Evolutionary conservation across 2,329 filamentous ascomycete species (phyloP), one percentile per base, ranked within the genome.

Genomic region (Beauveria pseudobassiana): DNA sequence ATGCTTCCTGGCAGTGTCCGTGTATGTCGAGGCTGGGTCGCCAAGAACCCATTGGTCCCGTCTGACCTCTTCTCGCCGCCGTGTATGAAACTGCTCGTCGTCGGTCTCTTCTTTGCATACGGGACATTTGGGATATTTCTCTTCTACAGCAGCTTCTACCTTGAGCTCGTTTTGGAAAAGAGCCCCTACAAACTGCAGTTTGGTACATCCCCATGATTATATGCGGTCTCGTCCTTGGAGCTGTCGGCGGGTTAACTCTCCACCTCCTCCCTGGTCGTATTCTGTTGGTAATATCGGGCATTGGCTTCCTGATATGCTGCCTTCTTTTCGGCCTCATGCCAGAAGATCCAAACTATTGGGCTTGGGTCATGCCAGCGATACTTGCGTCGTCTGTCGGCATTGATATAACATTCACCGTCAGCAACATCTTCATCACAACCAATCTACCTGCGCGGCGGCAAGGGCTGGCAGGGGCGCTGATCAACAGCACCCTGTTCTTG

Each of bases 401-500:
- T 60, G 87, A 90, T 66, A 80, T 89, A 50, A 82, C 82, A 7
- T 88, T 84, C 72, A 88, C 84, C 62, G 78, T 89, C 2, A 80
- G 84, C 38, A 88, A 86, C 64, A 81, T 89, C 58, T 89, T 88
- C 70, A 82, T 88, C 59, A 88, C 86, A 0, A 88, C 85, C 0
- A 82, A 78, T 18, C 70, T 89, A 56, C 84, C 85, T 0, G 76
- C 76, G 8, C 74, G 78, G 12, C 77, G 81, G 64, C 87, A 90
- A 67, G 87, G 86, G 0, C 72, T 89, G 2, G 87, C 86, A 0
- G 87, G 86, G 2, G 85, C 84, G 0, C 69, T 89, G 50, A 82
- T 87, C 65, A 88, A 87, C 70, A 80, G 80, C 24, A 72, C 87
- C 1, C 69, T 88, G 10, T 84, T 87, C 67, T 71, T 89, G 5